Evolutionary conservation across 2,329 filamentous ascomycete species (phyloP), one percentile per base, ranked within the genome.

Genomic region (Pestalotiopsis sp.): DNA sequence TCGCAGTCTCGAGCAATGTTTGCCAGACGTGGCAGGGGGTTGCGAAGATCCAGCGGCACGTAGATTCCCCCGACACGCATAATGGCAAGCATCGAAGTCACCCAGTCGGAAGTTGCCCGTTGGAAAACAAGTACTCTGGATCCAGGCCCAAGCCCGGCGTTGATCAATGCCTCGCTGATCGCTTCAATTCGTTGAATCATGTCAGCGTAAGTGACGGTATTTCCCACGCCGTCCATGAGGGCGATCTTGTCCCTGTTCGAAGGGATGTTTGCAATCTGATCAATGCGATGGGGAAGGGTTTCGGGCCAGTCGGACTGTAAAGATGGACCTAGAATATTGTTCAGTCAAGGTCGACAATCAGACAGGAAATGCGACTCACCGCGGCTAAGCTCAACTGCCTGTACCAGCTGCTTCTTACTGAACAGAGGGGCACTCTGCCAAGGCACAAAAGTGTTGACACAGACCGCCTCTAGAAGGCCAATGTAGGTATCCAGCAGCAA

Each of bases 71-170:
- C 83, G 7, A 81, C 64, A 0, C 77, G 75, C 64, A 79, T 70
- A 57, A 85, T 81, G 12, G 81, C 84, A 2, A 86, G 76, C 40
- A 85, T 67, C 0, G 79, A 80, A 38, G 66, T 74, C 3, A 82
- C 71, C 75, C 74, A 81, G 60, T 84, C 78, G 0, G 73, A 49
- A 0, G 74, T 70, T 0, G 84, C 76, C 4, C 82, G 65, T 49
- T 81, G 79, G 63, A 83, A 81, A 2, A 87, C 81, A 0, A 72
- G 79, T 2, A 87, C 78, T 0, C 67, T 65, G 11, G 73, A 73
- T 0, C 75, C 78, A 1, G 27, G 4, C 1, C 66, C 65, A 6
- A 70, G 60, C 3, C 59, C 58, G 11, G 64, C 57, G 17, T 58
- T 27, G 17, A 58, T 1, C 31, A 67, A 36, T 17, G 59, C 27